Conservation (phyloP, 176 grass and related monocot species). For the Tillandsia fasciculata region DNA sequence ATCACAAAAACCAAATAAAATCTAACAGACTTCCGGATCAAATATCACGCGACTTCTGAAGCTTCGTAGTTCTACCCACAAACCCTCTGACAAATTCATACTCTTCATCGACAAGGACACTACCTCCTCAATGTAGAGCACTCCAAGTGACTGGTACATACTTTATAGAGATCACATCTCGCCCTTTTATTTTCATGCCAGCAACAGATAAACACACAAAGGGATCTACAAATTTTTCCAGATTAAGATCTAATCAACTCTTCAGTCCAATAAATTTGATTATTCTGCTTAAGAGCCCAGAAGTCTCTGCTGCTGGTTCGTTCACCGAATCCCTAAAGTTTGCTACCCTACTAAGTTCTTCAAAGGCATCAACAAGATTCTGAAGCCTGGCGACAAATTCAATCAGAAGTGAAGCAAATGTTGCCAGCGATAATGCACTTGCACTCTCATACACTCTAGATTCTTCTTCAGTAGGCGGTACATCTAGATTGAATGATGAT, state of each 20-base stretch:
- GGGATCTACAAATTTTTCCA: too few relatives aligned
- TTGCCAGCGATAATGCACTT: slow-evolving; percentile 86
- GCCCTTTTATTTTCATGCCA: too few relatives aligned
- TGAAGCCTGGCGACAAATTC: slow-evolving; percentile 91
- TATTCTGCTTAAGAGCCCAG: slow-evolving; percentile 34
- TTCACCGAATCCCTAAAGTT: slow-evolving; percentile 63
- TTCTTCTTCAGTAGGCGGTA: slow-evolving; percentile 38
- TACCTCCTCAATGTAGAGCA: too few relatives aligned
- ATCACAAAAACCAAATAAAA: too few relatives aligned
- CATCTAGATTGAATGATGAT: slow-evolving; percentile 62
- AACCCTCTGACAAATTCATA: too few relatives aligned
- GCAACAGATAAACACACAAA: too few relatives aligned
- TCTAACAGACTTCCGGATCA: too few relatives aligned
- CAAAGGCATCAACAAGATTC: slow-evolving; percentile 83
- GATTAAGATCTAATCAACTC: slow-evolving; percentile 23
- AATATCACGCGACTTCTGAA: too few relatives aligned
- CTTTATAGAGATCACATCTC: too few relatives aligned
- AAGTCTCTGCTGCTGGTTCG: slow-evolving; percentile 38
- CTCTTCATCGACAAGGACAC: too few relatives aligned
- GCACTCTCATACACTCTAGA: slow-evolving; percentile 83
- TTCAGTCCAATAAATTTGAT: slow-evolving; percentile 29
- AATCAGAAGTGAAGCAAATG: slow-evolving; percentile 83
- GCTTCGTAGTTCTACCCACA: too few relatives aligned
- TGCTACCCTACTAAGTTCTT: slow-evolving; percentile 70
- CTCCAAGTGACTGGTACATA: too few relatives aligned